Percentiles rank a stretch among this genome's conserved stretches.
Conservation (phyloP, 495 filamentous ascomycete genomes). For the Pyrenopolyporus hunteri region DNA sequence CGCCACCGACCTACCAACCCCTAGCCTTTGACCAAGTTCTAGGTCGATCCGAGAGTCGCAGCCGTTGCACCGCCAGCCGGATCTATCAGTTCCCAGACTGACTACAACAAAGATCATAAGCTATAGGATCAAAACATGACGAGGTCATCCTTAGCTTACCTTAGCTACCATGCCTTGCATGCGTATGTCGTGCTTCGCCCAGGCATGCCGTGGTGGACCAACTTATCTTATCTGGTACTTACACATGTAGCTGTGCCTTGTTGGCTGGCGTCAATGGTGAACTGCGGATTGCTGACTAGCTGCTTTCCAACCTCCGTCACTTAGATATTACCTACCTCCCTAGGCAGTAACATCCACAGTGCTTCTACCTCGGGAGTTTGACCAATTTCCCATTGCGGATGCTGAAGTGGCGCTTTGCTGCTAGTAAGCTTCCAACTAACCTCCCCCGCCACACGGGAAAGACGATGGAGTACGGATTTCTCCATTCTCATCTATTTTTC, state of each 20-base stretch:
- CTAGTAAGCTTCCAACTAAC: background rate
- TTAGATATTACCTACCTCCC: background rate
- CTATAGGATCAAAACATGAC: constrained; percentile 3
- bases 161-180: no score
- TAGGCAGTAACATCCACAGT: no score
- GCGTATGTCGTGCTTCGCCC: constrained; percentile 5
- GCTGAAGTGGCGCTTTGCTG: constrained; percentile 1
- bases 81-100: constrained; percentile 27
- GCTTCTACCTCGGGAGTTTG: no score
- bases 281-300: background rate
- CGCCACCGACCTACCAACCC: background rate
- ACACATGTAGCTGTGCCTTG: background rate
- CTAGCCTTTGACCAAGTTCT: constrained; percentile 11
- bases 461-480: background rate
- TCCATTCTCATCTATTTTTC: background rate
- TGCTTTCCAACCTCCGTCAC: background rate
- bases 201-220: no score
- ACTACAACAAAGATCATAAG: background rate
- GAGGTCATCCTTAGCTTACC: background rate
- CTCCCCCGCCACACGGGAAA: background rate
- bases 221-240: constrained; percentile 3
- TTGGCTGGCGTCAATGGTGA: constrained; percentile 21
- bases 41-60: constrained; percentile 29
- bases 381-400: no score
- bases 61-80: constrained; percentile 22